Evolutionary conservation across 306 rosid genomes (phyloP), one percentile per base, ranked within the genome.

Genomic region (Begonia fuchsioides): DNA sequence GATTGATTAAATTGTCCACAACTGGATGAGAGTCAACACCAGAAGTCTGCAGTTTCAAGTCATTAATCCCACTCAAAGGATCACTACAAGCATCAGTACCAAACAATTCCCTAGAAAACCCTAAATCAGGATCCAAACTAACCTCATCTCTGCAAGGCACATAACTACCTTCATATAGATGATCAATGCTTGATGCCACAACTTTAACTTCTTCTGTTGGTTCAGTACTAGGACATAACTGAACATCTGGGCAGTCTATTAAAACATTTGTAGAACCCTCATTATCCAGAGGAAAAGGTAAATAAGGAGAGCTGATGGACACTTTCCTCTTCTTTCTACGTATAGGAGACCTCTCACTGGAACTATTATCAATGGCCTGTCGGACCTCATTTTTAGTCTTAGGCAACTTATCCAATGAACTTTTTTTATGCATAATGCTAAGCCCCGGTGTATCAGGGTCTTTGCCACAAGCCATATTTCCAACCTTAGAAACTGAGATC

Each of bases 321-420:
- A 56, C 58, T 59, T 77, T 82, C 58, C 49, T 65, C 43, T 56
- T 74, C 57, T 74, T 66, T 61, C 53, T 68, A 59, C 55, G 46
- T 62, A 56, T 49, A 2, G 59, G 60, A 12, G 74, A 65, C 58
- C 47, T 48, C 47, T 58, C 72, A 43, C 52, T 54, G 15, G 47
- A 58, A 66, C 50, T 61, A 50, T 18, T 53, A 12, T 56, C 51
- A 39, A 43, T 67, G 63, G 47, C 66, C 65, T 38, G 49, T 47
- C 56, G 62, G 57, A 44, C 52, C 53, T 41, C 60, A 50, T 66
- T 32, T 51, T 62, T 68, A 51, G 56, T 51, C 59, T 76, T 66
- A 35, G 60, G 66, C 60, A 47, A 44, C 51, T 58, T 69, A 39
- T 55, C 63, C 32, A 41, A 20, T 32, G 49, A 48, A 47, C 51